These are phyloP conservation scores for Raddia guianensis DNA, from an alignment of 176 grass and related monocot species.

Conservation along the genomic window DNA sequence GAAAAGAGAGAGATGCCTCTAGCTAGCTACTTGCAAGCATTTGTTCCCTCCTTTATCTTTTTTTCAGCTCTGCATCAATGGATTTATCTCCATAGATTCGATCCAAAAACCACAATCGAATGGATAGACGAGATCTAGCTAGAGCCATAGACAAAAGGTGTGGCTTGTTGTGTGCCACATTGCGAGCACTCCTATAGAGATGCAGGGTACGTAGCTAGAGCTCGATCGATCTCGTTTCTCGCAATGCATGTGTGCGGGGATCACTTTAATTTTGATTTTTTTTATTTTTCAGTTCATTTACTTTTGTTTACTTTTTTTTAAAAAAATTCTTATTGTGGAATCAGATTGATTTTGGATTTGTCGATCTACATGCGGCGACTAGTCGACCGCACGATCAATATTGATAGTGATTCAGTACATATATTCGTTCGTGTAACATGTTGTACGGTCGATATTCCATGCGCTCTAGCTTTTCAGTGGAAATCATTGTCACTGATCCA, in stretches of 20 bases:
- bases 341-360: constrained; percentile 18
- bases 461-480: neutral
- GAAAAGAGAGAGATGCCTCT: constrained; percentile 20
- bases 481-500: constrained; percentile 8
- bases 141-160: constrained; percentile 3
- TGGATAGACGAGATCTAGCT: constrained; percentile 13
- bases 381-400: neutral
- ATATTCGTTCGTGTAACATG: constrained; percentile 13
- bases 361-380: constrained; percentile 12
- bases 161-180: constrained; percentile 43
- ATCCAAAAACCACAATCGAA: neutral
- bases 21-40: constrained; percentile 2
- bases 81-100: constrained; percentile 17
- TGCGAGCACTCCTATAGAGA: constrained; percentile 1
- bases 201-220: constrained; percentile 20
- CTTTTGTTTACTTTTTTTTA: constrained; percentile 2
- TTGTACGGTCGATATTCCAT: constrained; percentile 31
- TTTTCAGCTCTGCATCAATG: neutral
- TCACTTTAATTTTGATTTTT: constrained; percentile 40
- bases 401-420: neutral
- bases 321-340: neutral
- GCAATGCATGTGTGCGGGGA: constrained; percentile 4
- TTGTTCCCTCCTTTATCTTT: constrained; percentile 20
- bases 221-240: neutral
- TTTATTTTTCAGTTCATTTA: neutral